Conservation (phyloP, 148 eudicot genomes). For the Fallopia convolvulus region DNA sequence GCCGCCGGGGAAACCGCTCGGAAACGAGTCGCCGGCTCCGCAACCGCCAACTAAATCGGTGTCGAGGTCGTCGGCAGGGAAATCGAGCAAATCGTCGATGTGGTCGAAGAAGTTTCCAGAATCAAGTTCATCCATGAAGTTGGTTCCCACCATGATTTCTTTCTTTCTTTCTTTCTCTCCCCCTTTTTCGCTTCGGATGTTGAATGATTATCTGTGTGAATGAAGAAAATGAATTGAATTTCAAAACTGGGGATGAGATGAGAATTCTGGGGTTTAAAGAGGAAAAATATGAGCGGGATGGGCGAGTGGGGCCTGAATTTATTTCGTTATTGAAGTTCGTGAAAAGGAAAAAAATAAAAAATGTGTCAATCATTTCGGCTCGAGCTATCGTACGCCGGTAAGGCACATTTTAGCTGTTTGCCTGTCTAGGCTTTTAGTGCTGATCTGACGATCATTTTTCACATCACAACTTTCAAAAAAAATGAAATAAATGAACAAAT, state of each 20-base stretch:
- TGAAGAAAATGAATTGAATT: background rate
- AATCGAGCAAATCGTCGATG: conserved; percentile 14
- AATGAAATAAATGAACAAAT: background rate
- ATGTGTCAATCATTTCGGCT: conserved; percentile 4
- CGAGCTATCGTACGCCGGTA: background rate
- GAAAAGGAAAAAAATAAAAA: background rate
- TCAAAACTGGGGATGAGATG: background rate
- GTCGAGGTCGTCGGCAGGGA: conserved; percentile 15
- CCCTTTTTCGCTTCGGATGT: background rate
- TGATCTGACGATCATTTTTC: background rate
- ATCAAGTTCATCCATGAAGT: conserved; percentile 13
- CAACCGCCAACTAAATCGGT: conserved; percentile 6
- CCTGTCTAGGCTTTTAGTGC: background rate
- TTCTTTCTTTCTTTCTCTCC: background rate
- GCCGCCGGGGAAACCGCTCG: background rate
- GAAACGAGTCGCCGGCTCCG: conserved; percentile 24
- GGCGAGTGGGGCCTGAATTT: background rate
- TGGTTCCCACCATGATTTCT: conserved; percentile 14
- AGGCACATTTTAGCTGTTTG: background rate
- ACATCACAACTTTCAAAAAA: background rate
- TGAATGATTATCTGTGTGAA: background rate
- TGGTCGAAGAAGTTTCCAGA: conserved; percentile 15
- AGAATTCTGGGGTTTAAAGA: background rate
- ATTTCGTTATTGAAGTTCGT: conserved; percentile 5
- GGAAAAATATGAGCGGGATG: background rate